A percentile compares a stretch with the other conserved stretches of the same genome.
phyloP scores from a whole-genome alignment of 805 yeast species.

The Starmerella floricola region DNA sequence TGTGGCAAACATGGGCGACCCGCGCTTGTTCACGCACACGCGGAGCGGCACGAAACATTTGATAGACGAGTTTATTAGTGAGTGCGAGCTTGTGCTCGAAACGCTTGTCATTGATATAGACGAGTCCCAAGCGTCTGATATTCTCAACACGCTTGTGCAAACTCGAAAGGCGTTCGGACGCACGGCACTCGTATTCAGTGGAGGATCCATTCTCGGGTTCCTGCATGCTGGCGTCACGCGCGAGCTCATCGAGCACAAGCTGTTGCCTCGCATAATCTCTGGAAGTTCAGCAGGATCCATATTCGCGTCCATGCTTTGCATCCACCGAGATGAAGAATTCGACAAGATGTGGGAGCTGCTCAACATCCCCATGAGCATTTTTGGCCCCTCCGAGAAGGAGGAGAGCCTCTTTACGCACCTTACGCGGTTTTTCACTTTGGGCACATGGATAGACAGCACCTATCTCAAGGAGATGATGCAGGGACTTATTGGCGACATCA shows the following conservation, averaged over 20 bases:
- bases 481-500: conserved; percentile 71
- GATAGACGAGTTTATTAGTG: conserved; percentile 71
- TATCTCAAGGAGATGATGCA: conserved; percentile 64
- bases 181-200: conserved; percentile 87
- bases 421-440: conserved; percentile 60
- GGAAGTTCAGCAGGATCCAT: conserved; percentile 97
- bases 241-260: conserved; percentile 57
- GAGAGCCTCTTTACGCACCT: conserved; percentile 42
- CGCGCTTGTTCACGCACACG: conserved; percentile 61
- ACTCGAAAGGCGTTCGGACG: conserved; percentile 86
- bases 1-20: conserved; percentile 76
- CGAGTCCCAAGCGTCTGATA: conserved; percentile 45
- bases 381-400: conserved; percentile 42
- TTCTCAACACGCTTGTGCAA: conserved; percentile 69
- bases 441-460: conserved; percentile 75
- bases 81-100: conserved; percentile 48
- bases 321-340: conserved; percentile 60
- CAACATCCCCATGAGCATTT: conserved; percentile 42
- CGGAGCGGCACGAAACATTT: conserved; percentile 74
- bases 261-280: conserved; percentile 76
- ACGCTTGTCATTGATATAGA: conserved; percentile 23
- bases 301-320: conserved; percentile 77
- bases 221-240: conserved; percentile 86
- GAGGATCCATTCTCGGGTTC: conserved; percentile 90
- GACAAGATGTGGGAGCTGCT: conserved; percentile 41